Base-by-base conservation (phyloP, 2,329 filamentous ascomycete genomes). In the Penicillium sp. region DNA sequence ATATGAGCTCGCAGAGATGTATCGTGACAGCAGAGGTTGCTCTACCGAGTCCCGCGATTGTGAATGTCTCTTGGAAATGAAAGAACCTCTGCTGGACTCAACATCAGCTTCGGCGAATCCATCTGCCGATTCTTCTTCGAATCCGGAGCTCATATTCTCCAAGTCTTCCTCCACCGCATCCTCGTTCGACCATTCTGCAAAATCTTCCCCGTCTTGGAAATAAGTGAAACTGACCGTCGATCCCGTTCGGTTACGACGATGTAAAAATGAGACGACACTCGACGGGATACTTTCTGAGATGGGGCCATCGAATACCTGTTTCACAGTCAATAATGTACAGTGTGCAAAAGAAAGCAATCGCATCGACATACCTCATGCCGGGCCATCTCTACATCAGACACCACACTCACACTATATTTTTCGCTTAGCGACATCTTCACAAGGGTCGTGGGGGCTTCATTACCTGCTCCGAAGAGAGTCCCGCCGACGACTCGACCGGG, bases 361-460 rank as follows among this genome's bases (percentile, higher is more conserved):
- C 13, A 23, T 25, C 64, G 57, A 68, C 76, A 53, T 71, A 95
- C 91, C 85, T 98, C 93, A 73, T 96, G 91, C 51, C 96, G 92
- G 21, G 95, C 93, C 95, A 99, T 98, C 74, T 97, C 93, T n/a
- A 98, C 93, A 75, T 96, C 92, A 65, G 92, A 92, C 67, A 96
- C 88, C 66, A 97, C 88, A 76, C 91, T 96, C 35, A 88, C 76
- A 64, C 80, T 83, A 62, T 6, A 53, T 9, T 27, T 16, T n/a
- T 43, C 31, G 21, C 53, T 74, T 47, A 73, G 68, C 43, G 44
- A 19, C 21, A 21, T 44, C 7, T 31, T 39, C 19, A 13, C 19
- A n/a, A n/a, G 42, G 14, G 16, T 33, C 14, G 27, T 59, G 19
- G 10, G 7, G 8, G 25, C 33, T 11, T 26, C 14, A 16, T 44